These are phyloP conservation scores for Penicillium sp. DNA, from an alignment of 2,329 filamentous ascomycete species.

Conservation along the genomic window DNA sequence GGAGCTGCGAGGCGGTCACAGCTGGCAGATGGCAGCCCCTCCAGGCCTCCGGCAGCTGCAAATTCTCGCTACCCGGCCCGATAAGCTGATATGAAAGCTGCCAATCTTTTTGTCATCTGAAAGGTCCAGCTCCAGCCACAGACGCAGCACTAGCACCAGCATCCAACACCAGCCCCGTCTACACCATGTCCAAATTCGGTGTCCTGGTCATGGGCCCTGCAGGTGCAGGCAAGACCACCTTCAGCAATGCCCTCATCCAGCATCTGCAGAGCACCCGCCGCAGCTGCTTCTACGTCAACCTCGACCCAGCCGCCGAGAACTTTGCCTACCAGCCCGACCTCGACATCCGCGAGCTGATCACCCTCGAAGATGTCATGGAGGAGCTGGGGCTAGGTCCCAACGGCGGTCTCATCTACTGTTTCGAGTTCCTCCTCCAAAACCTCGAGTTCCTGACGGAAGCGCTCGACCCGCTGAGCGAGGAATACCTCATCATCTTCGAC, in stretches of 20 bases:
- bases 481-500: constrained; percentile 96
- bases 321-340: constrained; percentile 91
- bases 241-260: constrained; percentile 90
- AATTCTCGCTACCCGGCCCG: constrained; percentile 18
- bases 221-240: constrained; percentile 95
- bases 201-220: constrained; percentile 95
- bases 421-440: constrained; percentile 93
- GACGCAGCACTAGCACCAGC: background rate
- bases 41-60: constrained; percentile 9
- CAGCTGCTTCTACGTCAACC: constrained; percentile 97
- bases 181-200: constrained; percentile 85
- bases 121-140: background rate
- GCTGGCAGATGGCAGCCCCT: constrained; percentile 23
- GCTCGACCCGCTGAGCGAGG: constrained; percentile 83
- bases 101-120: background rate
- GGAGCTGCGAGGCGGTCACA: constrained; percentile 25
- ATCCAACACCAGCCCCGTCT: background rate
- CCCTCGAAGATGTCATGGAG: constrained; percentile 94
- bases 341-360: constrained; percentile 94
- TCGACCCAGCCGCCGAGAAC: constrained; percentile 91
- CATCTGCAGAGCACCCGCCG: constrained; percentile 87
- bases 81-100: constrained; percentile 22
- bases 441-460: constrained; percentile 87
- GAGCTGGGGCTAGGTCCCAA: constrained; percentile 89
- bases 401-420: constrained; percentile 92